Conservation (phyloP, 2,329 filamentous ascomycete species). For the Celoporthe dispersa region DNA sequence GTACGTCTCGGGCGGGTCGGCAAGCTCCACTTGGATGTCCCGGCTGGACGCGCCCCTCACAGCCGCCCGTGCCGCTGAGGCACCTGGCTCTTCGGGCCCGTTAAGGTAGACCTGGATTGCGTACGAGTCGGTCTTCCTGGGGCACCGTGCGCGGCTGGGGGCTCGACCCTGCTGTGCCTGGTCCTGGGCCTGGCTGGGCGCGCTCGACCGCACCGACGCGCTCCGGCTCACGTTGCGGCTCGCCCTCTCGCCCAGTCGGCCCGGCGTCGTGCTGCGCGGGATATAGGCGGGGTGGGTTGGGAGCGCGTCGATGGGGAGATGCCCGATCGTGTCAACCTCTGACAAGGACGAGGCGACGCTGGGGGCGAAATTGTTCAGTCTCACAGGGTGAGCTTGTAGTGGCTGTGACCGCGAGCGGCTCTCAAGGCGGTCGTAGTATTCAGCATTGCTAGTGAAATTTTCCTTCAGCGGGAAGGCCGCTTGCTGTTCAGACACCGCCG, state of each 20-base stretch:
- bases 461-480: constrained; percentile 21
- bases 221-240: constrained; percentile 18
- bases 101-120: constrained; percentile 14
- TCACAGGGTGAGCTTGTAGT: constrained; percentile 19
- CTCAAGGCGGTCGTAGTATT: constrained; percentile 48
- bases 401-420: constrained; percentile 30
- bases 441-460: constrained; percentile 40
- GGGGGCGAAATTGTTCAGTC: constrained; percentile 1
- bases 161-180: constrained; percentile 4
- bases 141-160: neutral
- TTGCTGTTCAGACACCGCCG: constrained; percentile 4
- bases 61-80: neutral
- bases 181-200: neutral
- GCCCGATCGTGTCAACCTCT: constrained; percentile 7
- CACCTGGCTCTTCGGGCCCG: constrained; percentile 1
- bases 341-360: neutral
- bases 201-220: constrained; percentile 8
- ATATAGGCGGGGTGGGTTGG: constrained; percentile 56
- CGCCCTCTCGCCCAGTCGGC: constrained; percentile 31
- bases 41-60: constrained; percentile 3
- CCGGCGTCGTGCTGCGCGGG: constrained; percentile 35
- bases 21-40: constrained; percentile 3
- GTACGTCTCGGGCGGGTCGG: neutral
- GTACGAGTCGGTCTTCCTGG: constrained; percentile 4
- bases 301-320: constrained; percentile 37